These are phyloP conservation scores for Phytopythium aichiense DNA, from an alignment of 352 stramenopile species.

Conservation along the genomic window DNA sequence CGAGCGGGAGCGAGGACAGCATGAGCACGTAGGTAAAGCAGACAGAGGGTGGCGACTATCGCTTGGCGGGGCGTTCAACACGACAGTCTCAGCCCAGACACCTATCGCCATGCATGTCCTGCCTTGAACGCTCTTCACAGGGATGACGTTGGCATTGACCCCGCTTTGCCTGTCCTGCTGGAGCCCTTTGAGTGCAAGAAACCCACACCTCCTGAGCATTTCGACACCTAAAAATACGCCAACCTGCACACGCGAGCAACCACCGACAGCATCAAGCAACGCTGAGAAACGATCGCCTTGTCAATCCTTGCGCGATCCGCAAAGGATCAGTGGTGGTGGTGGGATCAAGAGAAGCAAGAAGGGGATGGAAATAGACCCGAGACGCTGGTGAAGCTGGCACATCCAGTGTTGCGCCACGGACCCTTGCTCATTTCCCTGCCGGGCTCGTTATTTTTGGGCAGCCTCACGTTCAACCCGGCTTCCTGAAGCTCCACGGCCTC, in stretches of 20 bases:
- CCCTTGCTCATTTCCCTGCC: background rate
- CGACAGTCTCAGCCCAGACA: too few species aligned
- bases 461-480: background rate
- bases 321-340: background rate
- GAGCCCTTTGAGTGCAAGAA: background rate
- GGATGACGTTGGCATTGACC: background rate
- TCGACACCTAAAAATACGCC: background rate
- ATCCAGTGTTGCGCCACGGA: background rate
- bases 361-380: background rate
- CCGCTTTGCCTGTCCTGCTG: background rate
- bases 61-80: too few species aligned
- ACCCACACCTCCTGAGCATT: background rate
- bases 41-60: background rate
- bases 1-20: background rate
- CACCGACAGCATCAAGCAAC: background rate
- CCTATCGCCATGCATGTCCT: too few species aligned
- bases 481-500: background rate
- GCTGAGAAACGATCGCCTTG: background rate
- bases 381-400: background rate
- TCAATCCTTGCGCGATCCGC: background rate
- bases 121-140: too few species aligned
- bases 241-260: background rate
- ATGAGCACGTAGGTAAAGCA: background rate
- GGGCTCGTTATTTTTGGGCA: background rate
- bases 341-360: background rate